Evolutionary conservation across 345 rosid genomes (phyloP).

Genomic region (Cardamine occulta): DNA sequence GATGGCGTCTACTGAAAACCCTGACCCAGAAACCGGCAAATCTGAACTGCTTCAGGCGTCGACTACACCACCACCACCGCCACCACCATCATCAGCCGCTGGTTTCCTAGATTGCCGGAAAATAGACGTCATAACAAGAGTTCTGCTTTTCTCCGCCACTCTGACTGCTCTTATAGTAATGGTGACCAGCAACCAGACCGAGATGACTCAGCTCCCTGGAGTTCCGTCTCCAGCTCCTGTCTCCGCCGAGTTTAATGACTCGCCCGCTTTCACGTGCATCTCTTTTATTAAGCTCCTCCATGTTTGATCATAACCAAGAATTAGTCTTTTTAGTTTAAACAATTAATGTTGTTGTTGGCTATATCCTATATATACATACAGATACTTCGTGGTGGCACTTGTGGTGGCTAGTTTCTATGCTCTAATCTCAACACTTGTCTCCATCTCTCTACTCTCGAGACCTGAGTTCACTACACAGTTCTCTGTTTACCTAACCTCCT

Average conservation of each 20-base stretch:
- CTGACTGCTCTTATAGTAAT: slow-evolving; percentile 57
- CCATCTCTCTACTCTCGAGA: slow-evolving; percentile 49
- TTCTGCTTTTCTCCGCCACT: slow-evolving; percentile 56
- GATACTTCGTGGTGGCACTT: slow-evolving; percentile 68
- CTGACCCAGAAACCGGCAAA: slow-evolving; percentile 44
- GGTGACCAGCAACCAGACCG: slow-evolving; percentile 65
- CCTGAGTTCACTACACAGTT: slow-evolving; percentile 47
- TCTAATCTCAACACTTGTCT: slow-evolving; percentile 55
- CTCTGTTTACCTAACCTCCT: slow-evolving; percentile 49
- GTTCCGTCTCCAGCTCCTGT: neutral
- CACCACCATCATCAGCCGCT: slow-evolving; percentile 10
- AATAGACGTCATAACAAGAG: slow-evolving; percentile 56
- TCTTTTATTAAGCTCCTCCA: slow-evolving; percentile 5
- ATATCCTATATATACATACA: slow-evolving; percentile 46
- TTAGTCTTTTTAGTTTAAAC: neutral
- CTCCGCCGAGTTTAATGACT: slow-evolving; percentile 63
- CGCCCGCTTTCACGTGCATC: slow-evolving; percentile 80
- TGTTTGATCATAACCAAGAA: slow-evolving; percentile 1
- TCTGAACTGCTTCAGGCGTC: slow-evolving; percentile 30
- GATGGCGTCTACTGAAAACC: slow-evolving; percentile 60
- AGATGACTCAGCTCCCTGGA: slow-evolving; percentile 41
- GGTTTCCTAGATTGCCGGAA: slow-evolving; percentile 39
- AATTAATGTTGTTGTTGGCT: neutral
- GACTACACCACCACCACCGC: slow-evolving; percentile 10
- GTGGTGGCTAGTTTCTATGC: slow-evolving; percentile 66